Base-by-base conservation (phyloP, 257 asterid species). In the Nicotiana obtusifolia region DNA sequence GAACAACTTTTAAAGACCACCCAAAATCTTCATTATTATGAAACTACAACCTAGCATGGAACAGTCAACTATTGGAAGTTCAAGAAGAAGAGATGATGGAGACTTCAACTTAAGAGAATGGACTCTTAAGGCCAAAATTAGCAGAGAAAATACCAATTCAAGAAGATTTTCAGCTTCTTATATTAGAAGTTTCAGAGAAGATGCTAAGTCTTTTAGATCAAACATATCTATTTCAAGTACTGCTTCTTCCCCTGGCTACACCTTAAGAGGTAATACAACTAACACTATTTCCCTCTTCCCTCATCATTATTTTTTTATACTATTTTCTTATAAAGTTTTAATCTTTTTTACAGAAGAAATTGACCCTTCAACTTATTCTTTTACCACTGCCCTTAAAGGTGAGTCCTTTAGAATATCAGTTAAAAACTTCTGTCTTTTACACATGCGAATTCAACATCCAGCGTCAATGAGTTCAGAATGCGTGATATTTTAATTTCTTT, bases 301-400 rank as follows among this genome's bases (percentile, higher is more conserved):
- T 44, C 11, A 6, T 71, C 59, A 44, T 73, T 0, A 47, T 73
- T 49, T 15, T 47, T 49, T 73, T 49, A 24, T 47, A 7, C 41
- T 49, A 75, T 75, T 75, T 75, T 44, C 79, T 84, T 14, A 47
- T 15, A 4, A 35, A 57, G 19, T 67, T n/a, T 4, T 19, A 56
- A 7, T 56, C 22, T 65, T 71, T 19, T 20, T 60, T 28, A 81
- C 98, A 93, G 99, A 91, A 57, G 98, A 95, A 77, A 93, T 95
- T 24, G 95, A 95, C 88, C 99, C 98, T 77, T 90, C 99, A 44
- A 90, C 97, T 0, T 95, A 95, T 83, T 95, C 98, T 14, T 95
- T 95, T 76, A 88, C 95, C 78, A 86, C 92, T 20, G 99, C 99
- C 71, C 90, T 95, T 24, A 89, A 89, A 87, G 98, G 98, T 94